Percentiles rank a stretch among this genome's conserved stretches.
Conservation (phyloP, 148 eudicot genomes). For the Rhododendron griersonianum region DNA sequence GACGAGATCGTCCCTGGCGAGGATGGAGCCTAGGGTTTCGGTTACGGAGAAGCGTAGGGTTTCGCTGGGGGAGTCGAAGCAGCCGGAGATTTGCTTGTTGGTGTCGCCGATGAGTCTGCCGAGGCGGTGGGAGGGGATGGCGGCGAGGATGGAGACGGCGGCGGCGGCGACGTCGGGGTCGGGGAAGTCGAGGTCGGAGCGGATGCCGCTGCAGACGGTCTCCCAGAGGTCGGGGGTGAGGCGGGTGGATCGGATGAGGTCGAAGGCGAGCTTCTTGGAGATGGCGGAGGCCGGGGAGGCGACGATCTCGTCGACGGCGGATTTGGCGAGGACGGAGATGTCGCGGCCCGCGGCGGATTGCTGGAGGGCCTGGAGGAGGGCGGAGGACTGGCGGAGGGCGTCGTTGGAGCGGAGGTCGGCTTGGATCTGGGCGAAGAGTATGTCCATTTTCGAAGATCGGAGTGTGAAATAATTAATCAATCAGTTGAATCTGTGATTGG, state of each 20-base stretch:
- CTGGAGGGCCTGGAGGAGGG: slow-evolving; percentile 89
- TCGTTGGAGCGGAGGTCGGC: slow-evolving; percentile 96
- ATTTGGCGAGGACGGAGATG: slow-evolving; percentile 76
- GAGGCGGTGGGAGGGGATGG: slow-evolving; percentile 71
- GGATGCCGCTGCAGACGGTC: slow-evolving; percentile 54
- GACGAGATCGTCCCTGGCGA: slow-evolving; percentile 84
- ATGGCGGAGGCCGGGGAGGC: slow-evolving; percentile 89
- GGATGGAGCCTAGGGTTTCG: slow-evolving; percentile 80
- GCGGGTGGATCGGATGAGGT: slow-evolving; percentile 81
- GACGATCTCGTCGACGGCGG: slow-evolving; percentile 96
- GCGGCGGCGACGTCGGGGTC: slow-evolving; percentile 94
- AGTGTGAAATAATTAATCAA: neutral
- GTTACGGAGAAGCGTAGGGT: slow-evolving; percentile 74
- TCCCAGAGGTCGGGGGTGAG: slow-evolving; percentile 91
- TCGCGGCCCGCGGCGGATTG: slow-evolving; percentile 99
- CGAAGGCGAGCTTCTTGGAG: slow-evolving; percentile 90
- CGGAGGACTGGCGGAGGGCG: slow-evolving; percentile 92
- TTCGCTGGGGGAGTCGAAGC: slow-evolving; percentile 59
- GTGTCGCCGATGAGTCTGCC: slow-evolving; percentile 47
- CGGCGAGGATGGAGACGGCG: slow-evolving; percentile 83
- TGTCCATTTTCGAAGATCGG: slow-evolving; percentile 53
- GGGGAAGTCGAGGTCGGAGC: slow-evolving; percentile 76
- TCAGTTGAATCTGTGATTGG: neutral
- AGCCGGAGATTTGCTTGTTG: slow-evolving; percentile 51
- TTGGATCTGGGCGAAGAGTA: slow-evolving; percentile 93